Conservation (phyloP, 192 early-diverging fungal genomes). For the Diversispora eburnea region DNA sequence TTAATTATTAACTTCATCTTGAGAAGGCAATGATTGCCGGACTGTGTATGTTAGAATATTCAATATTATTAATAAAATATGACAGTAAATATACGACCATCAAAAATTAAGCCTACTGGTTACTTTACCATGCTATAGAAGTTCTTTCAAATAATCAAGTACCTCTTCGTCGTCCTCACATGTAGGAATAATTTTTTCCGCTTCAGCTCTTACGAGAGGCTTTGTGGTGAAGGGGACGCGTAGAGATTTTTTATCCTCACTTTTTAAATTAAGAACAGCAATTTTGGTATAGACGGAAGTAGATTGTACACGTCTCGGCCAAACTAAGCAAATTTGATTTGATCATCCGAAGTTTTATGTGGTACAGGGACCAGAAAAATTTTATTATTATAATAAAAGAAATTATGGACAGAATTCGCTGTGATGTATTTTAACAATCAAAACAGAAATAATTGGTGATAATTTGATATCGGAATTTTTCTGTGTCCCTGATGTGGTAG, state of each 20-base stretch:
- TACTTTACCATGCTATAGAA: not conserved
- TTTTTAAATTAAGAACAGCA: not conserved
- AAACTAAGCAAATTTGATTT: no score
- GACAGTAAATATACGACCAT: not conserved
- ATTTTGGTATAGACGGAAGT: not conserved
- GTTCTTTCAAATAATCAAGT: not conserved
- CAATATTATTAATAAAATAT: not conserved
- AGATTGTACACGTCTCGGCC: no score
- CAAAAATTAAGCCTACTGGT: not conserved
- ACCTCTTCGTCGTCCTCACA: not conserved
- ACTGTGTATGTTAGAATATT: not conserved
- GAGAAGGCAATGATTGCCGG: not conserved
- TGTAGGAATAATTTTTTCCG: not conserved
- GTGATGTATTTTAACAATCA: no score
- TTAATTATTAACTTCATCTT: no score
- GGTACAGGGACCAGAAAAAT: no score
- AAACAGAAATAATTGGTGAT: no score
- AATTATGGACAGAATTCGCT: no score
- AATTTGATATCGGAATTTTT: no score
- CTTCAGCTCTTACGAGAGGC: not conserved
- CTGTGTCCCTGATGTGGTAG: no score
- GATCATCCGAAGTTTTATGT: no score
- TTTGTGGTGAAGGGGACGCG: not conserved
- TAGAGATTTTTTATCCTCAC: not conserved
- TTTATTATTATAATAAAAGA: no score